Conservation (phyloP, 2,329 filamentous ascomycete genomes). For the Arthrinium phaeospermum region DNA sequence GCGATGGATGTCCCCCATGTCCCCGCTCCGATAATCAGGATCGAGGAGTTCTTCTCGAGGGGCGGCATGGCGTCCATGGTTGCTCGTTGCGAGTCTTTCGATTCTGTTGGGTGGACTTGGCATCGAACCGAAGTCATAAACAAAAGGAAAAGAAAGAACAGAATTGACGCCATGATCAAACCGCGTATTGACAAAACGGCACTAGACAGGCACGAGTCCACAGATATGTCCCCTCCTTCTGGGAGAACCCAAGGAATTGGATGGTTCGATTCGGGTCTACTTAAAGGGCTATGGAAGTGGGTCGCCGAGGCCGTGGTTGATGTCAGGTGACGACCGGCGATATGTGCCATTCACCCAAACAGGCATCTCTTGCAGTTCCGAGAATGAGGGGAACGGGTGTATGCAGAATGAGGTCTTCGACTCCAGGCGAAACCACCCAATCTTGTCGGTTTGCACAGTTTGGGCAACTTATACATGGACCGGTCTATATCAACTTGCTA, state of each 20-base stretch:
- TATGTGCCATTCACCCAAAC: not conserved
- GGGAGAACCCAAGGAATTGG: not conserved
- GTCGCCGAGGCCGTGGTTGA: not conserved
- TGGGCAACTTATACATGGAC: not conserved
- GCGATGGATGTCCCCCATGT: conserved; percentile 35
- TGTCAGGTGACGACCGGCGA: not conserved
- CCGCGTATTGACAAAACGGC: not conserved
- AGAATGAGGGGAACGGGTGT: not conserved
- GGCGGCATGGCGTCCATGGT: not conserved
- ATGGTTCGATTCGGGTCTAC: conserved; percentile 7
- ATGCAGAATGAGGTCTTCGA: not conserved
- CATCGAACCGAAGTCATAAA: not conserved
- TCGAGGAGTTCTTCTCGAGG: conserved; percentile 23
- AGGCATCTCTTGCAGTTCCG: conserved; percentile 4
- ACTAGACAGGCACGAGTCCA: not conserved
- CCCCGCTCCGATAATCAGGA: conserved; percentile 32
- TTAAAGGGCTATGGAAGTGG: conserved; percentile 1
- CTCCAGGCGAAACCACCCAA: not conserved
- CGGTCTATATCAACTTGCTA: not conserved
- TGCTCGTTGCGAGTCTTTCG: not conserved
- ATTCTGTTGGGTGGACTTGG: not conserved
- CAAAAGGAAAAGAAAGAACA: not conserved
- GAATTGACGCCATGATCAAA: not conserved
- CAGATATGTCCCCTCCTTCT: not conserved
- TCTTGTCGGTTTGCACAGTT: not conserved